phyloP scores from a whole-genome alignment of 2,329 filamentous ascomycete species.

The Aspergillus fischeri region DNA sequence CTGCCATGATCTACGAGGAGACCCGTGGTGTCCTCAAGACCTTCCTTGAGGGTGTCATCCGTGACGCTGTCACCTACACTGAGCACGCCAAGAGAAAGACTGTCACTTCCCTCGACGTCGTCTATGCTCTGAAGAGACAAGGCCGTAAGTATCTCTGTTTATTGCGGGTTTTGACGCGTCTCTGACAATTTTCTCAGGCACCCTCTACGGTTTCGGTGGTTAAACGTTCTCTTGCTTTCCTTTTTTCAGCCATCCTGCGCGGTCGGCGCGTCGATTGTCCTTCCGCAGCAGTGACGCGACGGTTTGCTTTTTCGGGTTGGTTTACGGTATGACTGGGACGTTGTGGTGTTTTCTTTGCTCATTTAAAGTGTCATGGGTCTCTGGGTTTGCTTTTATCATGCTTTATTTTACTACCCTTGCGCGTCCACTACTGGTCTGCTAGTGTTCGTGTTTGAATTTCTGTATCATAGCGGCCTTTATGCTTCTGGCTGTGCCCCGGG shows the following conservation, averaged over 20 bases:
- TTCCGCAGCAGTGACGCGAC: constrained; percentile 29
- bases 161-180: constrained; percentile 1
- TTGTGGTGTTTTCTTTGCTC: constrained; percentile 40
- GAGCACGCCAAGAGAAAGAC: constrained; percentile 72
- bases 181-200: constrained; percentile 43
- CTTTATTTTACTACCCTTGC: constrained; percentile 33
- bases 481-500: constrained; percentile 33
- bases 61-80: constrained; percentile 75
- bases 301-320: constrained; percentile 38
- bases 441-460: constrained; percentile 36
- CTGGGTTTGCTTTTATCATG: constrained; percentile 40
- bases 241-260: constrained; percentile 31
- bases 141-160: constrained; percentile 42
- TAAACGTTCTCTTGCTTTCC: constrained; percentile 48
- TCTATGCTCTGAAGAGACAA: constrained; percentile 62
- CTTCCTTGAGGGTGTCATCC: constrained; percentile 78
- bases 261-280: constrained; percentile 28
- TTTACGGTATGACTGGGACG: constrained; percentile 43
- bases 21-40: constrained; percentile 78
- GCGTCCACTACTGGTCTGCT: constrained; percentile 38
- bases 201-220: constrained; percentile 87
- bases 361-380: constrained; percentile 39
- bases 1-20: constrained; percentile 87
- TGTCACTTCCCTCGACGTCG: constrained; percentile 56
- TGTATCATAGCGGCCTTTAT: constrained; percentile 42